phyloP scores from a whole-genome alignment of 345 rosid genomes.

The Cardamine chenopodiifolia region DNA sequence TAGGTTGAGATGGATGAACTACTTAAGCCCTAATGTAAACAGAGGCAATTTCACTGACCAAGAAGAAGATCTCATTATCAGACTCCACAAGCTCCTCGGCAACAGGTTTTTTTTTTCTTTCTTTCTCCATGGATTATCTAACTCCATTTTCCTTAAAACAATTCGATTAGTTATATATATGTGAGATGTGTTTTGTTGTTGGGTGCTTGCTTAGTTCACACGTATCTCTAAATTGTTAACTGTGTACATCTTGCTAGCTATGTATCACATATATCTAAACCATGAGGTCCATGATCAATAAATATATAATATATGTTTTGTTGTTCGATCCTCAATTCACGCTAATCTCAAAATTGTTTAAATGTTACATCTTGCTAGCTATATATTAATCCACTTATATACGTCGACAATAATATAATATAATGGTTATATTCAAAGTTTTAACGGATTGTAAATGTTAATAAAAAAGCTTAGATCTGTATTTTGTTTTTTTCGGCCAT shows the following conservation, averaged over 20 bases:
- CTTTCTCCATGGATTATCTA: background rate
- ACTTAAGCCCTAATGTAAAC: conserved; percentile 55
- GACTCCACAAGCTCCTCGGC: conserved; percentile 71
- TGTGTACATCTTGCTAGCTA: background rate
- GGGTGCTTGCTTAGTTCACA: too few species aligned
- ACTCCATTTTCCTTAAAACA: background rate
- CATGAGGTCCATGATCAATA: background rate
- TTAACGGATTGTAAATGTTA: background rate
- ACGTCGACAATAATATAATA: background rate
- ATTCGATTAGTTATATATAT: too few species aligned
- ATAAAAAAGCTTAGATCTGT: conserved; percentile 3
- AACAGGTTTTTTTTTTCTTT: conserved; percentile 49
- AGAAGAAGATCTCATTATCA: conserved; percentile 64
- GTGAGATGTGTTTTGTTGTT: too few species aligned
- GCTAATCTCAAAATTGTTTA: background rate
- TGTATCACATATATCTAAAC: background rate
- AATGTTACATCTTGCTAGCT: background rate
- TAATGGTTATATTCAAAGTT: background rate
- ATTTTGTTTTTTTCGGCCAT: background rate
- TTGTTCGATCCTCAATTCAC: conserved; percentile 12
- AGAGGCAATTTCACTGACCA: conserved; percentile 53
- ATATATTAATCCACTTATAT: background rate
- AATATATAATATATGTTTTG: background rate
- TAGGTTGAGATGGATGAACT: conserved; percentile 68
- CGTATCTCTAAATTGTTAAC: conserved; percentile 10